phyloP scores from a whole-genome alignment of 2,329 filamentous ascomycete species.

The Diplodia scrobiculata region DNA sequence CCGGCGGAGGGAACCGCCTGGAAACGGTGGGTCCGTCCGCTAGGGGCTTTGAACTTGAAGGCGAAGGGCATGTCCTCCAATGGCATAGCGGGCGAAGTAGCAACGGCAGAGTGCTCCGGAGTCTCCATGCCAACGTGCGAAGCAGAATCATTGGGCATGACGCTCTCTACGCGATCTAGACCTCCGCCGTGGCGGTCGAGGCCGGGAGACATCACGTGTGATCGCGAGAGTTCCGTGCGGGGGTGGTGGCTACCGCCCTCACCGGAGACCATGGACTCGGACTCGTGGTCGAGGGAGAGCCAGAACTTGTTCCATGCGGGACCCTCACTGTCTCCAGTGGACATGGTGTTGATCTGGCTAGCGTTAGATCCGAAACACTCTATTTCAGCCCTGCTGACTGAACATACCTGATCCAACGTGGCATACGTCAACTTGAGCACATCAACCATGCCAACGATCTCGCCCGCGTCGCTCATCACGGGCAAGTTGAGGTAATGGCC shows the following conservation, averaged over 20 bases:
- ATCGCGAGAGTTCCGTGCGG: slow-evolving; percentile 68
- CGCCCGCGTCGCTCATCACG: slow-evolving; percentile 95
- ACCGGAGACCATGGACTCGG: slow-evolving; percentile 93
- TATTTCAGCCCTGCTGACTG: background rate
- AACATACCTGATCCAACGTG: slow-evolving; percentile 83
- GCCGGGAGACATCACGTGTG: slow-evolving; percentile 79
- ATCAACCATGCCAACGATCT: slow-evolving; percentile 99
- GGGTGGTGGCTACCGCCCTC: slow-evolving; percentile 74
- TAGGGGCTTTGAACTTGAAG: slow-evolving; percentile 99
- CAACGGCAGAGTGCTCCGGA: slow-evolving; percentile 66
- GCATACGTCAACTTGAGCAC: slow-evolving; percentile 98
- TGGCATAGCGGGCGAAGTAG: slow-evolving; percentile 58
- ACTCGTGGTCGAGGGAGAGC: slow-evolving; percentile 92
- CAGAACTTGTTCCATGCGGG: slow-evolving; percentile 99
- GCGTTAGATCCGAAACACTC: slow-evolving; percentile 6
- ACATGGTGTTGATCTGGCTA: slow-evolving; percentile 80
- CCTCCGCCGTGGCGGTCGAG: slow-evolving; percentile 58
- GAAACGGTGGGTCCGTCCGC: slow-evolving; percentile 87
- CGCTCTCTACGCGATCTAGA: slow-evolving; percentile 73
- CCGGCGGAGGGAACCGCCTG: slow-evolving; percentile 82
- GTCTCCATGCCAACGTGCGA: slow-evolving; percentile 86
- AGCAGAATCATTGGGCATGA: slow-evolving; percentile 90
- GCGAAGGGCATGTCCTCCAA: slow-evolving; percentile 77
- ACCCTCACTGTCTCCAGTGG: slow-evolving; percentile 82
- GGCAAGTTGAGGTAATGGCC: slow-evolving; percentile 97